Evolutionary conservation across 108 stramenopile species (phyloP).

Genomic region (Nannochloropsis oceanica): DNA sequence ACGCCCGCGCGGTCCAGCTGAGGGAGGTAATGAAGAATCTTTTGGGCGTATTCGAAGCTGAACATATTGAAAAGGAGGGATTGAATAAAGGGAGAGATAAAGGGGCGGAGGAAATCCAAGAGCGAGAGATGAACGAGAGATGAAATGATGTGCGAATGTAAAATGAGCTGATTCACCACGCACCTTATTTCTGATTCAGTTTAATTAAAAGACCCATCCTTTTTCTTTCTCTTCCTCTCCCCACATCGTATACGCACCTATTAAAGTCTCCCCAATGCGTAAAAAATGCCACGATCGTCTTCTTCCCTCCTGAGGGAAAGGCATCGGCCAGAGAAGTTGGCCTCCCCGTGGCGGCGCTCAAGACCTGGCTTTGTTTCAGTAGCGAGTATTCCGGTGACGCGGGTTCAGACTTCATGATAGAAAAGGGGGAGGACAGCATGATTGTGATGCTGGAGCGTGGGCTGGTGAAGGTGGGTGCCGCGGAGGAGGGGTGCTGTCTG

Average conservation of each 20-base stretch:
- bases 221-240: too few species aligned
- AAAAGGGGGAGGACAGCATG: background rate
- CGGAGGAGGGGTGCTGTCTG: background rate
- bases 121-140: background rate
- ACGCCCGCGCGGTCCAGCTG: slow-evolving; percentile 18
- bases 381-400: background rate
- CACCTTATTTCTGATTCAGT: too few species aligned
- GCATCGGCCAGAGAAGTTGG: background rate
- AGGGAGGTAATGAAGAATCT: slow-evolving; percentile 30
- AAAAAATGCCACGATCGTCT: slow-evolving; percentile 28
- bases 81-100: too few species aligned
- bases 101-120: background rate
- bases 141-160: too few species aligned
- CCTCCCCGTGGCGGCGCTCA: slow-evolving; percentile 7
- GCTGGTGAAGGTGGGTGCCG: background rate
- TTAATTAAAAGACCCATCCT: background rate
- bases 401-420: background rate
- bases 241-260: background rate
- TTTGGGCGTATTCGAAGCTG: slow-evolving; percentile 25
- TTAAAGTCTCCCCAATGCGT: slow-evolving; percentile 32
- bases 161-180: too few species aligned
- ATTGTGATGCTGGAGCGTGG: background rate
- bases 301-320: slow-evolving; percentile 9
- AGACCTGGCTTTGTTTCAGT: background rate
- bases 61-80: background rate